phyloP scores from a whole-genome alignment of 129 eudicot genomes.

The Flaveria sonorensis region DNA sequence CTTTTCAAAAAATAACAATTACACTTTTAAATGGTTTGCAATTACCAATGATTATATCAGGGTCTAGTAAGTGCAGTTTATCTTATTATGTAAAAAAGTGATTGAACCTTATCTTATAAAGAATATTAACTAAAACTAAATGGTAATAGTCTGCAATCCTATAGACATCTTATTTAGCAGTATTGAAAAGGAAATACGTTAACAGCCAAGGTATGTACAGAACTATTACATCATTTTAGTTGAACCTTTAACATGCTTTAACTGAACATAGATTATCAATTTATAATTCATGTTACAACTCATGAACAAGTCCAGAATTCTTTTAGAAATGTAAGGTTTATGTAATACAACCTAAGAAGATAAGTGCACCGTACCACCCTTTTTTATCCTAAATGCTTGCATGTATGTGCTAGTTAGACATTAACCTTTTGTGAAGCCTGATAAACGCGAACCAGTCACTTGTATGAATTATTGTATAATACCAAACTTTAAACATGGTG shows the following conservation, averaged over 20 bases:
- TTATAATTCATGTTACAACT: not conserved
- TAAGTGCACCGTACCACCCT: not conserved
- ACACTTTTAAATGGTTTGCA: constrained; percentile 8
- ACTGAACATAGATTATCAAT: not conserved
- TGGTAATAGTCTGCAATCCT: constrained; percentile 4
- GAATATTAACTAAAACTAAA: constrained; percentile 1
- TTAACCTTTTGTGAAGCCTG: not conserved
- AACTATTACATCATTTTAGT: constrained; percentile 14
- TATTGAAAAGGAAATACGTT: not conserved
- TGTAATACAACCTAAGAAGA: not conserved
- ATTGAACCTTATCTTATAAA: constrained; percentile 3
- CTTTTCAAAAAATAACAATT: not conserved
- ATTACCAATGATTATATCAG: not conserved
- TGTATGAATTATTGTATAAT: not conserved
- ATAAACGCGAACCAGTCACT: not conserved
- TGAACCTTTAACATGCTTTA: not conserved
- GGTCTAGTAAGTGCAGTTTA: not conserved
- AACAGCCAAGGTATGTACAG: not conserved
- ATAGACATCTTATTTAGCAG: not conserved
- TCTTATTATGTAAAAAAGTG: not conserved
- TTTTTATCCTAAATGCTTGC: not conserved
- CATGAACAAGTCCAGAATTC: not conserved
- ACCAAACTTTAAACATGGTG: not conserved
- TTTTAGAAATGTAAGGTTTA: not conserved
- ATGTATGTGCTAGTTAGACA: not conserved